phyloP scores from a whole-genome alignment of 257 asterid species.

The Pogostemon cablin region DNA sequence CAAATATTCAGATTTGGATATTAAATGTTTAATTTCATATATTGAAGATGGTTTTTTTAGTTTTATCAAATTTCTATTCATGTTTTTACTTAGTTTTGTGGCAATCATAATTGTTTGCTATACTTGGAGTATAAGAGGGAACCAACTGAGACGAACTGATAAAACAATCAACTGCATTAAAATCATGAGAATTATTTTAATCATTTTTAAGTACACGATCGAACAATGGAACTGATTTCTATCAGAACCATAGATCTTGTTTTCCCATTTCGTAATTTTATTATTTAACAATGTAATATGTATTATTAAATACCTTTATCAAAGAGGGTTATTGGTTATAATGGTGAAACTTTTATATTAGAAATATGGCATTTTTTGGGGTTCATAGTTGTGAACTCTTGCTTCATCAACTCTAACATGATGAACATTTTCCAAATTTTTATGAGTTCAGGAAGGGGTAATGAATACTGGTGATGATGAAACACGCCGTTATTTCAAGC shows the following conservation, averaged over 20 bases:
- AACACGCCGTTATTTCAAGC: slow-evolving; percentile 88
- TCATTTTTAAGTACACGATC: background rate
- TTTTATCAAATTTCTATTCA: background rate
- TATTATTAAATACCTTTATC: background rate
- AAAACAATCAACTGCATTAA: background rate
- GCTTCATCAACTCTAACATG: background rate
- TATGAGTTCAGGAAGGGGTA: slow-evolving; percentile 75
- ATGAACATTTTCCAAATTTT: background rate
- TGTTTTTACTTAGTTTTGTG: background rate
- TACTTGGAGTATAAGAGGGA: background rate
- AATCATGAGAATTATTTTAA: background rate
- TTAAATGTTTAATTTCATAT: background rate
- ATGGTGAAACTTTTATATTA: background rate
- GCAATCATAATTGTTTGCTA: background rate
- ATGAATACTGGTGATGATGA: slow-evolving; percentile 92
- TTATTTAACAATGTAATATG: background rate
- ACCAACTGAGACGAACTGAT: background rate
- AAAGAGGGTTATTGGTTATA: no score
- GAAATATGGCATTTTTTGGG: no score
- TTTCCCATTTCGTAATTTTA: background rate
- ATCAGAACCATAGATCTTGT: background rate
- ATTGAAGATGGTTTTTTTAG: slow-evolving; percentile 12
- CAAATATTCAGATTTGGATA: background rate
- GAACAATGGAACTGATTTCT: background rate
- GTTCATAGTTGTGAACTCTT: no score